These are phyloP conservation scores for Phoenix dactylifera DNA, from an alignment of 176 grass and related monocot genomes.

Conservation along the genomic window DNA sequence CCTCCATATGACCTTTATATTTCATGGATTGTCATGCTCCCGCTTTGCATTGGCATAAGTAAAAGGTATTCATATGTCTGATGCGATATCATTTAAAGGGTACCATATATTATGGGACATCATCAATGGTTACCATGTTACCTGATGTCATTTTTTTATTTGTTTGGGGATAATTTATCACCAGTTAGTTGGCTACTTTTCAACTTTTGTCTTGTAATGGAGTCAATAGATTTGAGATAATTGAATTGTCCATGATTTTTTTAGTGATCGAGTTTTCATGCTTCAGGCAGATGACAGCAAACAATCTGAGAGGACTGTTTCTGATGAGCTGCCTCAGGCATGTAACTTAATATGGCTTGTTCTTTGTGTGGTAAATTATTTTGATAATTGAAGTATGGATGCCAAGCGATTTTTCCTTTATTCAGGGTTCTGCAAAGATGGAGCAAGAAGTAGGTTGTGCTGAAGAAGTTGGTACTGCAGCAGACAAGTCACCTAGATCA, in stretches of 20 bases:
- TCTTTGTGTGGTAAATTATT: too few relatives aligned
- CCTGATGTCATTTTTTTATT: not conserved
- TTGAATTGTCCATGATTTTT: not conserved
- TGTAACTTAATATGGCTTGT: not conserved
- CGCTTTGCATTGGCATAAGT: too few relatives aligned
- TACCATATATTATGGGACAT: too few relatives aligned
- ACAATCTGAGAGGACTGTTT: constrained; percentile 78
- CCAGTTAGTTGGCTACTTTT: too few relatives aligned
- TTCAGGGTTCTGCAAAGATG: constrained; percentile 39
- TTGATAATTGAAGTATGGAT: too few relatives aligned
- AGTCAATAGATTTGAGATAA: too few relatives aligned
- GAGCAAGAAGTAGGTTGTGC: constrained; percentile 34
- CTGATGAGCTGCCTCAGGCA: constrained; percentile 69
- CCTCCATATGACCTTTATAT: too few relatives aligned
- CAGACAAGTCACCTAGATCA: constrained; percentile 16
- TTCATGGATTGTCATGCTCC: too few relatives aligned
- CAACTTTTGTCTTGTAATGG: too few relatives aligned
- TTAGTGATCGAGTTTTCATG: constrained; percentile 17
- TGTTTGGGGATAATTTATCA: not conserved
- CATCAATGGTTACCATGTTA: too few relatives aligned
- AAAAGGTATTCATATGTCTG: too few relatives aligned
- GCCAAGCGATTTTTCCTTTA: not conserved
- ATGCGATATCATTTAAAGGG: too few relatives aligned
- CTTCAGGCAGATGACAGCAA: constrained; percentile 73
- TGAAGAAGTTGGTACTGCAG: constrained; percentile 38